phyloP scores from a whole-genome alignment of 2,329 filamentous ascomycete genomes.

The Rhinocladiella similis region DNA sequence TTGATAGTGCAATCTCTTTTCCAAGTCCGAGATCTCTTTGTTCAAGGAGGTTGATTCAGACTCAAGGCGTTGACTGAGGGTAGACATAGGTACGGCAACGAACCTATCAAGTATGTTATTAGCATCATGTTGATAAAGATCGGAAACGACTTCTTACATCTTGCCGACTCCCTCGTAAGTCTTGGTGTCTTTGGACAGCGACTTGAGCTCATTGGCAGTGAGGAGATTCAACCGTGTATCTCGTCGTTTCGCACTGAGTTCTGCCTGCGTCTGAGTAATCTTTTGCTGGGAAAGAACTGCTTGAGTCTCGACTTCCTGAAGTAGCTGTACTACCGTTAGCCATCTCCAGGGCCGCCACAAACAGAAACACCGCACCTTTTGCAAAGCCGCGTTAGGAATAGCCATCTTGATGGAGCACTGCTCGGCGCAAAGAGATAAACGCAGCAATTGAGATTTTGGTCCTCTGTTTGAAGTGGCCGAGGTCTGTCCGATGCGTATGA shows the following conservation, averaged over 20 bases:
- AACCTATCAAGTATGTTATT: conserved; percentile 64
- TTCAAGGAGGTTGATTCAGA: conserved; percentile 73
- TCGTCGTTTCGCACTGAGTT: conserved; percentile 81
- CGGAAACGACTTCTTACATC: conserved; percentile 64
- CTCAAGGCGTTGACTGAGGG: conserved; percentile 74
- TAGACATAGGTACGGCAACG: conserved; percentile 70
- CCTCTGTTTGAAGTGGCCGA: conserved; percentile 1
- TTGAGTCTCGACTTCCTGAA: conserved; percentile 92
- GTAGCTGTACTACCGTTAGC: conserved; percentile 59
- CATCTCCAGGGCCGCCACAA: background rate
- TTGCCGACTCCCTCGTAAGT: conserved; percentile 96
- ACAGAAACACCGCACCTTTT: conserved; percentile 69
- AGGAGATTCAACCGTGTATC: conserved; percentile 87
- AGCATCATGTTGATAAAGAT: conserved; percentile 1
- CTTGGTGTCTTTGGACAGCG: conserved; percentile 71
- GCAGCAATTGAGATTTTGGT: conserved; percentile 3
- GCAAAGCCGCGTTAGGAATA: conserved; percentile 87
- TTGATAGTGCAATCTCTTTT: conserved; percentile 87
- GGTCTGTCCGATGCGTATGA: background rate
- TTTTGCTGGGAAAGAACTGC: conserved; percentile 88
- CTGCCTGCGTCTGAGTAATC: conserved; percentile 79
- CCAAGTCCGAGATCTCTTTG: conserved; percentile 74
- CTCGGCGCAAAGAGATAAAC: background rate
- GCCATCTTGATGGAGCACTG: conserved; percentile 64
- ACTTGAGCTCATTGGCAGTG: conserved; percentile 79